These are phyloP conservation scores for Sporisorium exsertum DNA, from an alignment of 1,284 basidiomycete genomes.

Conservation along the genomic window DNA sequence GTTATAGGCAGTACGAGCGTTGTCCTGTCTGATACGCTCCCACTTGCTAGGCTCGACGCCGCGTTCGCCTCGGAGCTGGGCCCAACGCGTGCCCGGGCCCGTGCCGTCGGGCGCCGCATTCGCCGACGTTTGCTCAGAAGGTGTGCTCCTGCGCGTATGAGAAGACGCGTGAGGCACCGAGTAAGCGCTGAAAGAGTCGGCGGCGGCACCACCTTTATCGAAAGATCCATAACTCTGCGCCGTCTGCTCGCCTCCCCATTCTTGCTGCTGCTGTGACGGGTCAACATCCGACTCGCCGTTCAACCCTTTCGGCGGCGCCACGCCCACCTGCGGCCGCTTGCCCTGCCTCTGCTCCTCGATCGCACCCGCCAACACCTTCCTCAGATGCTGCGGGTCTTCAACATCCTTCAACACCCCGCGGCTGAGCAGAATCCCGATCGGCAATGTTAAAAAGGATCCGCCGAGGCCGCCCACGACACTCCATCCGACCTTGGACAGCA, in stretches of 20 bases:
- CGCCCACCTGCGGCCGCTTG: slow-evolving; percentile 27
- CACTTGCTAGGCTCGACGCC: slow-evolving; percentile 55
- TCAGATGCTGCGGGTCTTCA: slow-evolving; percentile 51
- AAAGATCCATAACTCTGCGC: slow-evolving; percentile 13
- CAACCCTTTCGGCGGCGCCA: slow-evolving; percentile 34
- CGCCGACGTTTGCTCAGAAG: background rate
- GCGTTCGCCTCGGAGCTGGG: slow-evolving; percentile 41
- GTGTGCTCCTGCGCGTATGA: background rate
- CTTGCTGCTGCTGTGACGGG: slow-evolving; percentile 13
- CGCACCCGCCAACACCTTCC: slow-evolving; percentile 32
- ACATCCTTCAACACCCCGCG: slow-evolving; percentile 28
- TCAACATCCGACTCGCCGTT: slow-evolving; percentile 34
- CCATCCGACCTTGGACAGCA: slow-evolving; percentile 25
- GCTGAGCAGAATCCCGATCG: slow-evolving; percentile 36
- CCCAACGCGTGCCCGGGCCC: slow-evolving; percentile 44
- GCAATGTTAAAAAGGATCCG: slow-evolving; percentile 40
- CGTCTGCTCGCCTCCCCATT: slow-evolving; percentile 35
- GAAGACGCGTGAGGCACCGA: slow-evolving; percentile 14
- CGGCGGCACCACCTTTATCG: background rate
- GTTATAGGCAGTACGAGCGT: slow-evolving; percentile 44
- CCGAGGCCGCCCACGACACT: slow-evolving; percentile 42
- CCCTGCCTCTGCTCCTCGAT: slow-evolving; percentile 45
- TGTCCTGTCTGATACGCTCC: slow-evolving; percentile 56
- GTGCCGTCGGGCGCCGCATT: slow-evolving; percentile 25
- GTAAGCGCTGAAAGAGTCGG: slow-evolving; percentile 22